Evolutionary conservation across 495 filamentous ascomycete genomes (phyloP).

Genomic region (Xylaria bambusicola): DNA sequence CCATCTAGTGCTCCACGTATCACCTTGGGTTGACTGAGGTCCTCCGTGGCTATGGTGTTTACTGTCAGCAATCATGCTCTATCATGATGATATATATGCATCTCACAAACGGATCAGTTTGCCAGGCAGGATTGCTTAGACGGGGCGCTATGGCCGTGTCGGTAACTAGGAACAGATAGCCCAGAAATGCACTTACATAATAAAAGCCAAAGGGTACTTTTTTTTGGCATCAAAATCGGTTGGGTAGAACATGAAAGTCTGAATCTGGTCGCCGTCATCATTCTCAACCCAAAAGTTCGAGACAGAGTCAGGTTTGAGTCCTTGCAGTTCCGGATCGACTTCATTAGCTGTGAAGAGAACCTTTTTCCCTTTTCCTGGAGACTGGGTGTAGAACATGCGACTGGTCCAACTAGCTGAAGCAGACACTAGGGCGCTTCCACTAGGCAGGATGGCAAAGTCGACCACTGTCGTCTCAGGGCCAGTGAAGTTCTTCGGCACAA

Average conservation of each 20-base stretch:
- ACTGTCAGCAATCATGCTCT: background rate
- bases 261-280: conserved; percentile 14
- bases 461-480: conserved; percentile 57
- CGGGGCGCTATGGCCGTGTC: no score
- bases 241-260: conserved; percentile 29
- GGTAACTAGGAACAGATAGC: background rate
- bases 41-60: conserved; percentile 18
- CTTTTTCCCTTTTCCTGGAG: conserved; percentile 66
- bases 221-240: conserved; percentile 25
- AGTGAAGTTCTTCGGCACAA: conserved; percentile 49
- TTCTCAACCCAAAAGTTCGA: conserved; percentile 29
- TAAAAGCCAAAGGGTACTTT: conserved; percentile 27
- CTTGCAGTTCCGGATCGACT: conserved; percentile 36
- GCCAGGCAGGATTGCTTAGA: no score
- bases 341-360: conserved; percentile 73
- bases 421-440: conserved; percentile 33
- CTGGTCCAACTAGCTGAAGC: conserved; percentile 32
- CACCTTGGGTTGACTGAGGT: conserved; percentile 17
- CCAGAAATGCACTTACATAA: conserved; percentile 8
- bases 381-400: conserved; percentile 67
- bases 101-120: no score
- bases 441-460: conserved; percentile 50
- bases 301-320: conserved; percentile 50
- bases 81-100: no score
- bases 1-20: conserved; percentile 25